Base-by-base conservation (phyloP, 2,329 filamentous ascomycete species). In the Cercospora beticola region DNA sequence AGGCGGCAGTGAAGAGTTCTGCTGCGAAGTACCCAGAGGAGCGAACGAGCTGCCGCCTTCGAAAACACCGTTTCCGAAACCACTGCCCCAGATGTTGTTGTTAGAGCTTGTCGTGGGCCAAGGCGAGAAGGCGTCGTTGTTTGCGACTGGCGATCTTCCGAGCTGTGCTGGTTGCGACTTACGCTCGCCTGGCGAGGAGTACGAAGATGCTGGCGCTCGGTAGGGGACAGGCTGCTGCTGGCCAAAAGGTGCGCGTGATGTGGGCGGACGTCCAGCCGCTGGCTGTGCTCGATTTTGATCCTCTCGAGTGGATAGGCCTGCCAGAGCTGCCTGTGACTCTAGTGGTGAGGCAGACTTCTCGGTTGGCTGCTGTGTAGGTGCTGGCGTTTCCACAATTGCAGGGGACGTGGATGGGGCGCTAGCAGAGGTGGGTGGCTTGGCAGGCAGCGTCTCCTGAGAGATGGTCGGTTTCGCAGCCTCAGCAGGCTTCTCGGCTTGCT, bases 51-150 rank as follows among this genome's bases (percentile, higher is more conserved):
- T 74, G 18, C 71, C 62, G 56, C 71, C 74, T 66, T 86, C 88
- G 75, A 94, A 94, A 0, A 90, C 92, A 54, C 91, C 91, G 77
- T 94, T 94, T 3, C 91, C 91, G 21, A 94, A 87, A 10, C 87
- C 89, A 72, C 92, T 89, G 18, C 89, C 91, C 91, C 91, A 94
- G 18, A 93, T 89, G 76, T 90, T 92, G 59, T 86, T 83, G 12
- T 64, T 81, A 75, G 83, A 78, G 10, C 82, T 71, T 83, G 84
- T 58, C 49, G 74, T 74, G 10, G 76, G 73, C 76, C 76, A 78
- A 52, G 74, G 73, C 10, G 74, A 68, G 49, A 73, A 74, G 4
- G 70, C 66, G 61, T 76, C 74, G 61, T 67, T 73, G 66, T 63
- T 70, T 18, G 72, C 62, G 59, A 76, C 69, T 16, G 76, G 74